phyloP scores from a whole-genome alignment of 208 protist species.

The Leishmania tarentolae region DNA sequence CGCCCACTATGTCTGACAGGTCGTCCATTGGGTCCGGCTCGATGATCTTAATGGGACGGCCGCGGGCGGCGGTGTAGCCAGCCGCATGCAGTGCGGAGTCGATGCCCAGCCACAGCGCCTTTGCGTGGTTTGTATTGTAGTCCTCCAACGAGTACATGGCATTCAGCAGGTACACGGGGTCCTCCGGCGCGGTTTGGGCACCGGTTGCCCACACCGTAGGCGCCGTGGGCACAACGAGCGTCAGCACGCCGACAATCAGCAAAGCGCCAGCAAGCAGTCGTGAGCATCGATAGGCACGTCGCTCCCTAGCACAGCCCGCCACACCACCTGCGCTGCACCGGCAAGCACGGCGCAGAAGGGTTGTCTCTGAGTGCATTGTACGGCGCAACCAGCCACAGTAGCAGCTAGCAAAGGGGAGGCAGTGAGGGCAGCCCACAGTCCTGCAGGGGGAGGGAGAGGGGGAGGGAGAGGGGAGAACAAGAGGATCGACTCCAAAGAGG shows the following conservation, averaged over 20 bases:
- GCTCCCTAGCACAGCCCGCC: background rate
- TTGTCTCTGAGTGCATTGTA: background rate
- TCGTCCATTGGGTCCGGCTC: background rate
- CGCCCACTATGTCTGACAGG: background rate
- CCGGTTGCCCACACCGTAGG: background rate
- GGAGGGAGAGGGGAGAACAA: background rate
- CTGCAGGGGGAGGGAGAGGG: background rate
- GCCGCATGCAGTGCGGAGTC: constrained; percentile 24
- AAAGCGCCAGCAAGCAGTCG: background rate
- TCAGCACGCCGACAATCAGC: background rate
- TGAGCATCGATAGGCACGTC: background rate
- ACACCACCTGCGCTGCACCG: background rate
- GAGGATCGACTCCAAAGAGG: background rate
- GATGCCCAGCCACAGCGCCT: constrained; percentile 27
- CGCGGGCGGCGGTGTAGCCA: constrained; percentile 14
- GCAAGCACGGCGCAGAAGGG: background rate
- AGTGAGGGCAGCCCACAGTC: background rate
- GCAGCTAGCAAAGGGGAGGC: background rate
- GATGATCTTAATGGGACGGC: constrained; percentile 23
- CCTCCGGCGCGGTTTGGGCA: background rate
- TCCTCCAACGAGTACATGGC: constrained; percentile 15
- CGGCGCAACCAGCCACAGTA: background rate
- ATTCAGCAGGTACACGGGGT: constrained; percentile 26
- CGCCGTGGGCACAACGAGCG: background rate
- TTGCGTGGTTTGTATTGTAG: constrained; percentile 5